A percentile compares a stretch with the other conserved stretches of the same genome.
These are phyloP conservation scores for Daldinia grandis DNA, from an alignment of 495 filamentous ascomycete genomes.

Conservation along the genomic window DNA sequence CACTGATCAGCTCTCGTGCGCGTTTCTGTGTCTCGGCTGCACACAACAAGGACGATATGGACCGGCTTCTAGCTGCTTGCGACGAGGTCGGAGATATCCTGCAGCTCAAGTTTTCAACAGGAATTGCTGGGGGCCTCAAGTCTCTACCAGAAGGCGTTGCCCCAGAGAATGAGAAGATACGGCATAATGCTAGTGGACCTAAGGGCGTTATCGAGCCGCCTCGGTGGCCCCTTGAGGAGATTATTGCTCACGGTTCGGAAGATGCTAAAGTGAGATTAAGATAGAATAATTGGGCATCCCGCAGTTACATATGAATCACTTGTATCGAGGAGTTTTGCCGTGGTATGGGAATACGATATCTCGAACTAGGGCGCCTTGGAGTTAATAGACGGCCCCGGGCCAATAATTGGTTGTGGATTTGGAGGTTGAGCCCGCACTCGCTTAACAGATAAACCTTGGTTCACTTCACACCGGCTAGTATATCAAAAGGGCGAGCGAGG, in stretches of 20 bases:
- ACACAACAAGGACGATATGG: slow-evolving; percentile 97
- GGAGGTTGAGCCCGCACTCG: slow-evolving; percentile 40
- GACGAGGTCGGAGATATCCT: slow-evolving; percentile 92
- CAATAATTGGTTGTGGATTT: slow-evolving; percentile 32
- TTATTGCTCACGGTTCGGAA: slow-evolving; percentile 78
- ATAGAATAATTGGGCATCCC: slow-evolving; percentile 43
- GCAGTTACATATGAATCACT: slow-evolving; percentile 27
- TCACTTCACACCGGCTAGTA: slow-evolving; percentile 43
- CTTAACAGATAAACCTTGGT: slow-evolving; percentile 42
- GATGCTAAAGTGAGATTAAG: slow-evolving; percentile 78
- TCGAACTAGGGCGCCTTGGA: slow-evolving; percentile 45
- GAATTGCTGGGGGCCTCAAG: slow-evolving; percentile 85
- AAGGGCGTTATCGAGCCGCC: slow-evolving; percentile 68
- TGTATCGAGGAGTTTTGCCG: slow-evolving; percentile 42
- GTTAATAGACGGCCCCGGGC: slow-evolving; percentile 39
- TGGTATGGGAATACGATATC: slow-evolving; percentile 30
- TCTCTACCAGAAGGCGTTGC: slow-evolving; percentile 73
- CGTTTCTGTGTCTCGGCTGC: slow-evolving; percentile 95
- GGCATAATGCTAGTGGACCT: slow-evolving; percentile 65
- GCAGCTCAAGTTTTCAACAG: slow-evolving; percentile 95
- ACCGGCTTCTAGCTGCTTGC: slow-evolving; percentile 87
- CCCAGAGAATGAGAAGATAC: slow-evolving; percentile 75
- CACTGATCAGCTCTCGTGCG: slow-evolving; percentile 90
- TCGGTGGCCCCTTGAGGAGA: slow-evolving; percentile 82
- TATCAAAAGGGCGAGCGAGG: slow-evolving; percentile 33